Evolutionary conservation across 2,329 filamentous ascomycete genomes (phyloP).

Genomic region (Helicocarpus griseus): DNA sequence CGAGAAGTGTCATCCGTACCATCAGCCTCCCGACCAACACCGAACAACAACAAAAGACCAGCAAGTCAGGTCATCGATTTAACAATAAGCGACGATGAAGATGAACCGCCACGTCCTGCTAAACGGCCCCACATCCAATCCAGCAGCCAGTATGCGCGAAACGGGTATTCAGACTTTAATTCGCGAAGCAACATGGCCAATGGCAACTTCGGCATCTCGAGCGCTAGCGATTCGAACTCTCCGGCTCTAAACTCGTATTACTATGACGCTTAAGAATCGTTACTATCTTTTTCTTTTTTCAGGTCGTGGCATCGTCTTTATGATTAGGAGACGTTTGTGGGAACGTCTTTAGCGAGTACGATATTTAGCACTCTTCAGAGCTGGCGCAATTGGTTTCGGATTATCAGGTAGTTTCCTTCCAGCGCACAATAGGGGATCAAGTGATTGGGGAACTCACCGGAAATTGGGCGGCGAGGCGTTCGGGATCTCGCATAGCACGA

Average conservation of each 20-base stretch:
- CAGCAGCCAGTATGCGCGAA: constrained; percentile 11
- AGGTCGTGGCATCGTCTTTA: constrained; percentile 28
- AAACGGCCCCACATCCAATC: constrained; percentile 21
- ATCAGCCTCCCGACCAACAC: constrained; percentile 23
- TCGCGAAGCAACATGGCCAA: constrained; percentile 16
- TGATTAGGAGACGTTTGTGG: too few species aligned
- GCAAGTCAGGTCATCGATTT: constrained; percentile 44
- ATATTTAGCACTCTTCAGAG: constrained; percentile 33
- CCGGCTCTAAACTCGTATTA: constrained; percentile 7
- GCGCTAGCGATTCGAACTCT: constrained; percentile 13
- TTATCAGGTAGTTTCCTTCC: constrained; percentile 7
- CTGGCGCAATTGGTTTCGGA: constrained; percentile 19
- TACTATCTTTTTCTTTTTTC: constrained; percentile 24
- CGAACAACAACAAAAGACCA: constrained; percentile 35
- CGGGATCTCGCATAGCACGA: background rate
- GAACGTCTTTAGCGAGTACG: constrained; percentile 32
- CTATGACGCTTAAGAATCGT: constrained; percentile 10
- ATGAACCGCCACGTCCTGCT: constrained; percentile 32
- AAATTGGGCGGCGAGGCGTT: background rate
- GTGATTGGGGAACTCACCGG: background rate
- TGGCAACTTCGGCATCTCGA: constrained; percentile 12
- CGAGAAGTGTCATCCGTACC: constrained; percentile 31
- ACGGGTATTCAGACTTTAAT: constrained; percentile 8
- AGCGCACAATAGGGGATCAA: background rate
- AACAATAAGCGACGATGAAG: constrained; percentile 43